Percentiles rank a stretch among this genome's conserved stretches.
Evolutionary conservation across 805 yeast species (phyloP).

Genomic region (Monosporozyma unispora): DNA sequence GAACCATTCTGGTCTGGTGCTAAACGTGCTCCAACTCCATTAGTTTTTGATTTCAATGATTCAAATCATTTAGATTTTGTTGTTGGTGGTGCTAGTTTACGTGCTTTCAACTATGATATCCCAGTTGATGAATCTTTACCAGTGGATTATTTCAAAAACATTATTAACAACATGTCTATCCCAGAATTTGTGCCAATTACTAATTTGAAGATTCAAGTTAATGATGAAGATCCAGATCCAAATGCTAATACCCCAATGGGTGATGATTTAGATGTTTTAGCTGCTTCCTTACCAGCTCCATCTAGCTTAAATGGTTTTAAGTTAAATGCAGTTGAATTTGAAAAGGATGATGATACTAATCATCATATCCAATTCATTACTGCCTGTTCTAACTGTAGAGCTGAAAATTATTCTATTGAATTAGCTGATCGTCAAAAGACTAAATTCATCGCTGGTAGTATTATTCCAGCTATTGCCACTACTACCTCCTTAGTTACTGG

Average conservation of each 20-base stretch:
- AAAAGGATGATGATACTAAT: slow-evolving; percentile 94
- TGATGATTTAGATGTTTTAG: slow-evolving; percentile 57
- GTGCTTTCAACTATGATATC: slow-evolving; percentile 85
- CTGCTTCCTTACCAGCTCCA: slow-evolving; percentile 79
- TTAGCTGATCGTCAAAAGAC: slow-evolving; percentile 84
- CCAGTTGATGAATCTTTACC: slow-evolving; percentile 56
- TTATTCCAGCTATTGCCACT: slow-evolving; percentile 98
- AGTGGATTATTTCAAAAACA: slow-evolving; percentile 41
- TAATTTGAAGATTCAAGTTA: slow-evolving; percentile 72
- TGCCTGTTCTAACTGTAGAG: slow-evolving; percentile 95
- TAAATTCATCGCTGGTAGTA: slow-evolving; percentile 95
- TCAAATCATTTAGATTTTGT: slow-evolving; percentile 75
- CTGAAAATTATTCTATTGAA: slow-evolving; percentile 81
- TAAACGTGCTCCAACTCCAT: slow-evolving; percentile 89
- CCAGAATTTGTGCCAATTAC: slow-evolving; percentile 68
- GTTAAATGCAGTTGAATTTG: slow-evolving; percentile 85
- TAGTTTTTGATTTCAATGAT: slow-evolving; percentile 65
- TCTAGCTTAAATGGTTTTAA: slow-evolving; percentile 82
- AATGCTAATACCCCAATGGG: slow-evolving; percentile 46
- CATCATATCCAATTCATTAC: slow-evolving; percentile 94
- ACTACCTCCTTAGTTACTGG: slow-evolving; percentile 98
- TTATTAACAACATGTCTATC: slow-evolving; percentile 41
- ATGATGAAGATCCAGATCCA: slow-evolving; percentile 83
- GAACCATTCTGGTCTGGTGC: slow-evolving; percentile 98
- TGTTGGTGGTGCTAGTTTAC: slow-evolving; percentile 81